These are phyloP conservation scores for Vitis amurensis DNA, from an alignment of 164 flowering plant genomes.

Conservation along the genomic window DNA sequence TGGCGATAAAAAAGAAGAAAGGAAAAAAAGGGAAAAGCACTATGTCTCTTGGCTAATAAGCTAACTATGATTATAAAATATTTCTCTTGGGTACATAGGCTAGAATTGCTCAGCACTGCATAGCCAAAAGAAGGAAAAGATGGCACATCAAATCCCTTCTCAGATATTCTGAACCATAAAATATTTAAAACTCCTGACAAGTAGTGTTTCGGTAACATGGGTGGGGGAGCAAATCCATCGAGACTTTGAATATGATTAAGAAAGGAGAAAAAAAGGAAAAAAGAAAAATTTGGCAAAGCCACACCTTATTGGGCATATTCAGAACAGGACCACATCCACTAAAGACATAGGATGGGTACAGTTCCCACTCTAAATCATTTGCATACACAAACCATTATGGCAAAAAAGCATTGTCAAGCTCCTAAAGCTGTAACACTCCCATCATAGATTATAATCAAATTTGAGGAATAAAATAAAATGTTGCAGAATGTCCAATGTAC, in stretches of 20 bases:
- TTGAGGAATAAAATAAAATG: neutral
- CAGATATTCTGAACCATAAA: neutral
- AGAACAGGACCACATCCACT: neutral
- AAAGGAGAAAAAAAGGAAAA: neutral
- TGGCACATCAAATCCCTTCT: neutral
- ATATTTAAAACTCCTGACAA: neutral
- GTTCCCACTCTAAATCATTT: neutral
- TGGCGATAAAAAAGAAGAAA: no score
- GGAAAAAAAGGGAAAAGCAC: no score
- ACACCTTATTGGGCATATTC: conserved; percentile 6
- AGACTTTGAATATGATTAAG: neutral
- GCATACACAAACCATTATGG: neutral
- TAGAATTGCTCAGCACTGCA: no score
- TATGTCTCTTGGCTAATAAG: no score
- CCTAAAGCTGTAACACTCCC: neutral
- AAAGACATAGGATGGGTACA: neutral
- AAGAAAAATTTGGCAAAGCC: neutral
- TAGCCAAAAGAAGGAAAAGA: no score
- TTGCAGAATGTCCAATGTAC: conserved; percentile 10
- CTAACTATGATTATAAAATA: no score
- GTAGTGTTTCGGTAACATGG: neutral
- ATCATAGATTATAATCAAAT: conserved; percentile 11
- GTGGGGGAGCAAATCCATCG: neutral
- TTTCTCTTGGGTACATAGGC: no score
- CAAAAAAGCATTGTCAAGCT: neutral